A percentile compares a stretch with the other conserved stretches of the same genome.
phyloP scores from a whole-genome alignment of 306 rosid species.

The Citrullus mucosospermus region DNA sequence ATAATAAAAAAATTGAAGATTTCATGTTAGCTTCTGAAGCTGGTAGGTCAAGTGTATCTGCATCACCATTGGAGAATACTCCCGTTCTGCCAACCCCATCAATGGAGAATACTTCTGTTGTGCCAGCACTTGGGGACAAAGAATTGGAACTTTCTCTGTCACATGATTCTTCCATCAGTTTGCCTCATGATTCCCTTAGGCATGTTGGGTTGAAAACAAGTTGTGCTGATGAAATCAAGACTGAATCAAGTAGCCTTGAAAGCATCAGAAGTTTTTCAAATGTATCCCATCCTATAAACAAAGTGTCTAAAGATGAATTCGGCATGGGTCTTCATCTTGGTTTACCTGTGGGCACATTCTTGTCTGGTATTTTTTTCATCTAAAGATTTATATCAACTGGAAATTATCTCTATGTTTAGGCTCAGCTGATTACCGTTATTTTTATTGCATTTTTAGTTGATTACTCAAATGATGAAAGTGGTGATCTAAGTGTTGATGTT shows the following conservation, averaged over 20 bases:
- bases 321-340: conserved; percentile 63
- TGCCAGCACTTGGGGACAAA: conserved; percentile 27
- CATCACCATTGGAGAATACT: conserved; percentile 13
- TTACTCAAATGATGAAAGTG: conserved; percentile 19
- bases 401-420: neutral
- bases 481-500: conserved; percentile 32
- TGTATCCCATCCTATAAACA: conserved; percentile 25
- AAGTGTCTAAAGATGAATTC: conserved; percentile 35
- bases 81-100: conserved; percentile 9
- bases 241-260: conserved; percentile 25
- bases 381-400: neutral
- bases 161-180: conserved; percentile 22
- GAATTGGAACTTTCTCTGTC: conserved; percentile 57
- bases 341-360: conserved; percentile 50
- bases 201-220: conserved; percentile 24
- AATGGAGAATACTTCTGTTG: conserved; percentile 14
- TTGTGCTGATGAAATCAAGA: conserved; percentile 20
- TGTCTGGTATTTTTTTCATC: conserved; percentile 39
- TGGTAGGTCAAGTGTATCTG: conserved; percentile 19
- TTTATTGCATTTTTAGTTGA: conserved; percentile 36
- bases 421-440: conserved; percentile 16
- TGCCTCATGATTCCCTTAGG: conserved; percentile 32
- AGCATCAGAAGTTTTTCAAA: conserved; percentile 18
- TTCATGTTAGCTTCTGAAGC: conserved; percentile 24
- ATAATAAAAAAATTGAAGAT: conserved; percentile 33